Evolutionary conservation across 2,329 filamentous ascomycete genomes (phyloP), one percentile per base, ranked within the genome.

Genomic region (Penicillium sp.): DNA sequence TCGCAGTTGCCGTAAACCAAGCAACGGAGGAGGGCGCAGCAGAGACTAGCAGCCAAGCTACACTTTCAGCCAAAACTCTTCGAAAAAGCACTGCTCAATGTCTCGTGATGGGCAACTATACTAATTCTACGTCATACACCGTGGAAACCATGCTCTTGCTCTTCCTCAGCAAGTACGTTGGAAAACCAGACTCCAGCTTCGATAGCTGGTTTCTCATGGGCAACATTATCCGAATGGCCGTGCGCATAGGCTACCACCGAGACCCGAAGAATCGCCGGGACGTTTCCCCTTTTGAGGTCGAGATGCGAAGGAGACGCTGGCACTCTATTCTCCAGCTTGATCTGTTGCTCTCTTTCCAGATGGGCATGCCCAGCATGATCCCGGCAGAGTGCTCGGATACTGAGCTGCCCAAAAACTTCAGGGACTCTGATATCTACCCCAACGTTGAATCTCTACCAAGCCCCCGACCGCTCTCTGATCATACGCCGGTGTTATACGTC

Each of bases 311-410:
- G 33, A 64, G 71, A 18, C 58, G 66, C 8, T 74, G 71, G 70
- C 63, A 66, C 26, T 63, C 63, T 51, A 62, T 66, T 8, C 60
- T 62, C 16, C 82, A 85, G 64, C 74, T 86, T 55, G 84, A 86
- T 61, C 66, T 82, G 5, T 70, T 86, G 12, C 77, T 81, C 1
- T 77, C 80, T 2, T 85, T 85, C 64, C 82, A 86, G 62, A 76
- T 86, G 61, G 84, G 84, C 2, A 71, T 87, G 30, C 84, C 84
- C 3, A 79, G 77, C 62, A 81, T 84, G 77, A 74, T 84, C 46
- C 74, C 80, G 52, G 75, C 77, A 18, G 79, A 84, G 52, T 81
- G 83, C 55, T 80, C 78, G 43, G 84, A 87, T 63, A 83, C 81
- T 0, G 63, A 68, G 3, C 65, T 78, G 20, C 83, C 83, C 8